Evolutionary conservation across 257 asterid genomes (phyloP).

Genomic region (Nicotiana knightiana): DNA sequence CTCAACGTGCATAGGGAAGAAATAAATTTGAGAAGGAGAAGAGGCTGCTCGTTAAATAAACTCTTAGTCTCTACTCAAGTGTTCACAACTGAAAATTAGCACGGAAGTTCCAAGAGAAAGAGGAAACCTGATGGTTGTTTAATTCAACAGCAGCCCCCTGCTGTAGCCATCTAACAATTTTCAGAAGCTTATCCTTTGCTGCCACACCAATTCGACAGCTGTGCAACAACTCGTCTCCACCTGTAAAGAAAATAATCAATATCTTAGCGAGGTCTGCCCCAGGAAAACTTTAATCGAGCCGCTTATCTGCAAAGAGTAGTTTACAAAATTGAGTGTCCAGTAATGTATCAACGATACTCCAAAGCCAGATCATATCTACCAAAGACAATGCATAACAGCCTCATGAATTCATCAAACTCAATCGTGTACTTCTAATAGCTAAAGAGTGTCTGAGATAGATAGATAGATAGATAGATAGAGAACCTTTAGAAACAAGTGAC

Average conservation of each 20-base stretch:
- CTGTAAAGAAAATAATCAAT: constrained; percentile 20
- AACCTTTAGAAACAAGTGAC: constrained; percentile 43
- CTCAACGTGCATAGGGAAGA: background rate
- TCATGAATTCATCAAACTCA: background rate
- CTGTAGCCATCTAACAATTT: constrained; percentile 57
- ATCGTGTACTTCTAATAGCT: background rate
- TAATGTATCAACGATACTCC: background rate
- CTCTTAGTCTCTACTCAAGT: background rate
- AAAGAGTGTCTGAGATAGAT: background rate
- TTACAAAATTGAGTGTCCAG: background rate
- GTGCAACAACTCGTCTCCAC: constrained; percentile 31
- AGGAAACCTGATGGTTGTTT: constrained; percentile 40
- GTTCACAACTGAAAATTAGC: background rate
- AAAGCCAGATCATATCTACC: background rate
- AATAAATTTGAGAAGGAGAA: constrained; percentile 1
- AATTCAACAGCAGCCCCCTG: constrained; percentile 37
- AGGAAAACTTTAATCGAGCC: no score
- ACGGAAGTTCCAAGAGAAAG: background rate
- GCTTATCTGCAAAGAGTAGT: no score
- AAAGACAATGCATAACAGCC: background rate
- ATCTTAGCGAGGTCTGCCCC: background rate
- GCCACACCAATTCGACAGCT: constrained; percentile 38
- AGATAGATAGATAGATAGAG: constrained; percentile 8
- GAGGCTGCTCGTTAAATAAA: background rate
- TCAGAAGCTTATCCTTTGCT: constrained; percentile 46